Conservation (phyloP, 352 stramenopile genomes). For the Phytophthora meadii region DNA sequence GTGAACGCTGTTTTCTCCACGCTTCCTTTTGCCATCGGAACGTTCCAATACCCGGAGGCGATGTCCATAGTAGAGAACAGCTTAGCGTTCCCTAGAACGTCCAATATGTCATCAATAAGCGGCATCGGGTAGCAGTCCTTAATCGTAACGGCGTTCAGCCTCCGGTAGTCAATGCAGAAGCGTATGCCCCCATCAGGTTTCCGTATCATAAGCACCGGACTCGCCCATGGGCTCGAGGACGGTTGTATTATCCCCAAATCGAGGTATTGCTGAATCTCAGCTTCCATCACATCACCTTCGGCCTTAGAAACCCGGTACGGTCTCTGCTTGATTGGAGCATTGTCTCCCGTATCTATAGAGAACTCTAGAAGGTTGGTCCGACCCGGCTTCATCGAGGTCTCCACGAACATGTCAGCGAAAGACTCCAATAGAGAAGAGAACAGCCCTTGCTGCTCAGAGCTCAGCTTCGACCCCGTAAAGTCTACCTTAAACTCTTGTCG, state of each 20-base stretch:
- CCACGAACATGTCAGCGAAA: slow-evolving; percentile 4
- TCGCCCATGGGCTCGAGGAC: neutral
- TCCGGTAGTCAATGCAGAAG: neutral
- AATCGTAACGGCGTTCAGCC: neutral
- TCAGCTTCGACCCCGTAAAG: slow-evolving; percentile 3
- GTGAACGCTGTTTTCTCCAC: neutral
- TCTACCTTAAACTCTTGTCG: slow-evolving; percentile 1
- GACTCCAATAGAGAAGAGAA: neutral
- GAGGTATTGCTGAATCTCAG: neutral
- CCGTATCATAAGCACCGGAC: neutral
- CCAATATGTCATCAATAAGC: neutral
- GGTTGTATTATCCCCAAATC: neutral
- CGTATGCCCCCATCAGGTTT: neutral
- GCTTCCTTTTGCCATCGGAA: neutral
- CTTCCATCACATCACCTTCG: slow-evolving; percentile 8
- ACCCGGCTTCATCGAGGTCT: slow-evolving; percentile 6
- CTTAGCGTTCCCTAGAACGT: neutral
- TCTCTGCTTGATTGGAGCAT: neutral
- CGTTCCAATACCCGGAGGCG: neutral
- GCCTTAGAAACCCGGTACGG: slow-evolving; percentile 4
- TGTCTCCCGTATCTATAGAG: slow-evolving; percentile 1
- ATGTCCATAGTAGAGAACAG: slow-evolving; percentile 2
- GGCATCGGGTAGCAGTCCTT: slow-evolving; percentile 1
- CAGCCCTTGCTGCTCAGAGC: neutral
- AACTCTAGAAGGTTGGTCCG: slow-evolving; percentile 1